These are phyloP conservation scores for Lolium perenne DNA, from an alignment of 176 grass and related monocot species.

Conservation along the genomic window DNA sequence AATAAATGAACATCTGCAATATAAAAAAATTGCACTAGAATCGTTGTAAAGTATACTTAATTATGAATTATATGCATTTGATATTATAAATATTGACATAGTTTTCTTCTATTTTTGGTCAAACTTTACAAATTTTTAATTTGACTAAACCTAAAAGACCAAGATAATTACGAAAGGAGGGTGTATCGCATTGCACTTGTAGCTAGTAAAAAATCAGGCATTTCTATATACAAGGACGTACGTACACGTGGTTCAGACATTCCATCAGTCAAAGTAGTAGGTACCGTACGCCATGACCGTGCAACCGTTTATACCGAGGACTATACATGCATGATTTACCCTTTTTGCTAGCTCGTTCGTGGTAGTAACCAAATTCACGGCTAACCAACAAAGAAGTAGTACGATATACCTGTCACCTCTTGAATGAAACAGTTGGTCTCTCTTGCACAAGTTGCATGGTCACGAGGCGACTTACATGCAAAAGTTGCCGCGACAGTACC, in stretches of 20 bases:
- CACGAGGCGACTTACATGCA: slow-evolving; percentile 10
- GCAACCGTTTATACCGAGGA: neutral
- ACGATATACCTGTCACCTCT: neutral
- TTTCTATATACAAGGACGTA: neutral
- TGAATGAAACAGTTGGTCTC: neutral
- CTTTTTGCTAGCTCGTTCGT: neutral
- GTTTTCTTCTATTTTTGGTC: too few species aligned
- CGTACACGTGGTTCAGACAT: neutral
- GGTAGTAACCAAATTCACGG: neutral
- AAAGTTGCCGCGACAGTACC: neutral
- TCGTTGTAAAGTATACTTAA: too few species aligned
- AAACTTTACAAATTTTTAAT: too few species aligned
- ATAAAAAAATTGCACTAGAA: too few species aligned
- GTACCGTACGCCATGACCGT: neutral
- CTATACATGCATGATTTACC: neutral
- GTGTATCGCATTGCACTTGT: neutral
- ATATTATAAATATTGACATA: too few species aligned
- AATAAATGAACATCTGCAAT: too few species aligned
- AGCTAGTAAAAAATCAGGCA: neutral
- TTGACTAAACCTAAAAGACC: too few species aligned
- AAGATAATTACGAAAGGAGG: too few species aligned
- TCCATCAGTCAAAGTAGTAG: slow-evolving; percentile 10
- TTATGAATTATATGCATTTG: too few species aligned
- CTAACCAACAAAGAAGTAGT: neutral
- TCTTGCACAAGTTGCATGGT: neutral